phyloP scores from a whole-genome alignment of 192 early-diverging fungal species.

The Linnemannia zychae region DNA sequence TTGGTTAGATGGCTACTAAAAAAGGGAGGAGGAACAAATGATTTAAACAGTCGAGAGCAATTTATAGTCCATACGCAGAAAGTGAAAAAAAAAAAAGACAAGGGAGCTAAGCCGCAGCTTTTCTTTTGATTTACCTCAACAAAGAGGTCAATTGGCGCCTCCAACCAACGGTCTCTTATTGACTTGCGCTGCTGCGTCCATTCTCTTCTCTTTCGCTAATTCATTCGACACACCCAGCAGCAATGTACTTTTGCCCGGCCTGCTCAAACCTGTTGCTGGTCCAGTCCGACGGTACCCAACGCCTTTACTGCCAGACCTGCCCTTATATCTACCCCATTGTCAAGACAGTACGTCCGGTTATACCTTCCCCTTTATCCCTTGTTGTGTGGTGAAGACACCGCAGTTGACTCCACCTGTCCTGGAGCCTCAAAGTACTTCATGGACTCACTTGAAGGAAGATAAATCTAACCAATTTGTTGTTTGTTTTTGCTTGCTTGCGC shows the following conservation, averaged over 20 bases:
- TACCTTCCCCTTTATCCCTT: neutral
- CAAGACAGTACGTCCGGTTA: slow-evolving; percentile 60
- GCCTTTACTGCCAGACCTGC: slow-evolving; percentile 88
- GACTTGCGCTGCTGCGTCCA: neutral
- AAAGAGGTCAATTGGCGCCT: neutral
- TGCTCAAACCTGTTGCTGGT: slow-evolving; percentile 91
- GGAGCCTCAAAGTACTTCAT: neutral
- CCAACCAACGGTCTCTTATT: neutral
- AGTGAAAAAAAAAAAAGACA: slow-evolving; percentile 15
- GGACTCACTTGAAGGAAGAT: too few species aligned
- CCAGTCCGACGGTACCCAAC: slow-evolving; percentile 70
- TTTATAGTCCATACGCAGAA: slow-evolving; percentile 1
- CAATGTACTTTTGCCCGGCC: slow-evolving; percentile 91
- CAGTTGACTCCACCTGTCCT: neutral
- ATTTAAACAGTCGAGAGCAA: too few species aligned
- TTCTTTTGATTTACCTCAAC: neutral
- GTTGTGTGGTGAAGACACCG: neutral
- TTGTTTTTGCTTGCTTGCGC: neutral
- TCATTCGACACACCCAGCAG: neutral
- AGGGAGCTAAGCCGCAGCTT: slow-evolving; percentile 30
- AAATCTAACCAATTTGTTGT: neutral
- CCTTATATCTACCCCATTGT: slow-evolving; percentile 85
- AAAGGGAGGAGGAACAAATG: slow-evolving; percentile 48
- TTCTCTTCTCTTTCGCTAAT: neutral
- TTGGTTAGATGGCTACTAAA: slow-evolving; percentile 56